Evolutionary conservation across 129 eudicot species (phyloP), one percentile per base, ranked within the genome.

Genomic region (Centella asiatica): DNA sequence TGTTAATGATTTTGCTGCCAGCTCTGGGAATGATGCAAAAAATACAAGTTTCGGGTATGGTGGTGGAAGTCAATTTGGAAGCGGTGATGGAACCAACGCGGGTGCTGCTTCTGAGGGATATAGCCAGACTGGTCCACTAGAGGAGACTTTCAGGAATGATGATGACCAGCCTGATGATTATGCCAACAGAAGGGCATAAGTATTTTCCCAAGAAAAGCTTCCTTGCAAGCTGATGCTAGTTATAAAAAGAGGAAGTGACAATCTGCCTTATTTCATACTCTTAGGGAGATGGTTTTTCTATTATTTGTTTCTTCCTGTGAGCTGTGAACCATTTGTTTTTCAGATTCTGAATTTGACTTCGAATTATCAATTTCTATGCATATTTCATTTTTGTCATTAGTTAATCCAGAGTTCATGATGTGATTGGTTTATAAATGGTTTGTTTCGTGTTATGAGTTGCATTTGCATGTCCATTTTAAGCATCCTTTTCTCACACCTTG

Each of bases 111-210:
- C 26, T 32, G 25, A 56, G 44, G 62, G 25, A 17, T 57, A 17
- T 19, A 32, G 62, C 27, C 62, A 57, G 45, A 70, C 1, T 52
- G 73, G 45, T 28, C 80, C 57, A 22, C 33, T 31, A 23, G 84
- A 77, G 34, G 85, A 76, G 61, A 72, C 71, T 65, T 79, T 54
- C 70, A 57, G 74, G 64, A 81, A 72, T 20, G 84, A 74, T 57
- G 60, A 45, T 52, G 85, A 74, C 32, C 78, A 67, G 60, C 65
- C 83, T 51, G 77, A 70, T 64, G 80, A 75, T 57, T 84, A 64
- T 64, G 82, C 89, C 63, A 80, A 69, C 60, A 63, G 44, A 65
- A 72, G 83, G 70, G 83, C 80, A 61, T 67, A 67, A 82, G n/a
- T 14, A 5, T 51, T 44, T 49, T 18, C 27, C 6, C 27, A 0